Conservation (phyloP, 768 basidiomycete genomes). For the Pilatotrama ljubarskyi region DNA sequence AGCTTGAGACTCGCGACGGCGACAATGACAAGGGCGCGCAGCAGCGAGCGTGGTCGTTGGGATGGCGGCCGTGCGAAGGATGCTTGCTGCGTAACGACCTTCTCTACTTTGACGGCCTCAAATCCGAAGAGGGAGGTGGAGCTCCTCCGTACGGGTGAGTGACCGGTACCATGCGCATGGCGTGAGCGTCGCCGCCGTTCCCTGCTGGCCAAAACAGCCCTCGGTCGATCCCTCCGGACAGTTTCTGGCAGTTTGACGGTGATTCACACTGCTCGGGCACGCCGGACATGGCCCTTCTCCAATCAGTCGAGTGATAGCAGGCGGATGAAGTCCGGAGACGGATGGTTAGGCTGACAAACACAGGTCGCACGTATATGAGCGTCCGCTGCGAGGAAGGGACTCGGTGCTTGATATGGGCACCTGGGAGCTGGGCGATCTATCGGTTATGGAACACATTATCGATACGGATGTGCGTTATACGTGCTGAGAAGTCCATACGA, state of each 20-base stretch:
- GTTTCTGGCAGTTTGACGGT: neutral
- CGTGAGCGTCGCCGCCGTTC: neutral
- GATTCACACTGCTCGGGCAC: slow-evolving; percentile 1
- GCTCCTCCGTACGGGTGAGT: neutral
- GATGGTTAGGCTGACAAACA: neutral
- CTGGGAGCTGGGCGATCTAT: slow-evolving; percentile 8
- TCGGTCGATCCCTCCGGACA: neutral
- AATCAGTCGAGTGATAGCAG: too few species aligned
- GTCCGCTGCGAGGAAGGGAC: neutral
- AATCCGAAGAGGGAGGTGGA: neutral
- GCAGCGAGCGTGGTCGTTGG: neutral
- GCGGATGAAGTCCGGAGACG: too few species aligned
- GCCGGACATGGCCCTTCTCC: neutral
- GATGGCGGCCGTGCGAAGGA: neutral
- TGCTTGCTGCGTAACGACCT: neutral
- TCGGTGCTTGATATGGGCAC: neutral
- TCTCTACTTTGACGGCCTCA: neutral
- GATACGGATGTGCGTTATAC: slow-evolving; percentile 9
- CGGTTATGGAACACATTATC: slow-evolving; percentile 14
- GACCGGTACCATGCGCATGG: neutral
- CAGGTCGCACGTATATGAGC: neutral
- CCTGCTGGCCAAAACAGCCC: neutral
- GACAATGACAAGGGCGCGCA: too few species aligned
- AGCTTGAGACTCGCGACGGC: too few species aligned
- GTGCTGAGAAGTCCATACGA: slow-evolving; percentile 10